Evolutionary conservation across 441 rosid species (phyloP).

Genomic region (Theobroma grandiflorum): DNA sequence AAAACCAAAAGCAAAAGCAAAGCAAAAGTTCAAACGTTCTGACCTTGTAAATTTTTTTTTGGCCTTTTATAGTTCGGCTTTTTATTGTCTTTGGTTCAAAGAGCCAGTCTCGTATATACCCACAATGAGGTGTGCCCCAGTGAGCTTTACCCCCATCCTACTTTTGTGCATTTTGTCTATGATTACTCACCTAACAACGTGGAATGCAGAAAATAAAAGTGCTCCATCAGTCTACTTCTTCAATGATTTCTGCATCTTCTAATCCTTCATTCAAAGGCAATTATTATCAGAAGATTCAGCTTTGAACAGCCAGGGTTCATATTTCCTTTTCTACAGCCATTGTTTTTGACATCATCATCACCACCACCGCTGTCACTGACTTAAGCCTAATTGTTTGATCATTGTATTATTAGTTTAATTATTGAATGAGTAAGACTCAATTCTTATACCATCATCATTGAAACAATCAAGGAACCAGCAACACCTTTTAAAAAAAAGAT

Average conservation of each 20-base stretch:
- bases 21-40: conserved; percentile 1
- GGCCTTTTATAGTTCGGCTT: conserved; percentile 25
- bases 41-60: conserved; percentile 24
- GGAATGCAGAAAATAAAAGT: conserved; percentile 30
- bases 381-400: conserved; percentile 32
- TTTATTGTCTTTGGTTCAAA: conserved; percentile 25
- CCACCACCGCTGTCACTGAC: background rate
- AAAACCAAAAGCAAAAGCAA: conserved; percentile 26
- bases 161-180: conserved; percentile 39
- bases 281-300: conserved; percentile 39
- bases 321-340: conserved; percentile 23
- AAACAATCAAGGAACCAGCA: background rate
- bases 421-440: background rate
- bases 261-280: conserved; percentile 28
- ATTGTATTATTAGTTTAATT: conserved; percentile 1
- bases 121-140: conserved; percentile 13
- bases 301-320: conserved; percentile 27
- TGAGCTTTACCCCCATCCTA: conserved; percentile 19
- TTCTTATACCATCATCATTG: background rate
- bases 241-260: conserved; percentile 28
- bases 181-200: conserved; percentile 46
- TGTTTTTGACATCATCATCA: conserved; percentile 31
- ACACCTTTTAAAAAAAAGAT: background rate
- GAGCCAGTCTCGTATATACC: background rate
- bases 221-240: conserved; percentile 29